Conservation (phyloP, 495 filamentous ascomycete species). For the Penicillium antarcticum region DNA sequence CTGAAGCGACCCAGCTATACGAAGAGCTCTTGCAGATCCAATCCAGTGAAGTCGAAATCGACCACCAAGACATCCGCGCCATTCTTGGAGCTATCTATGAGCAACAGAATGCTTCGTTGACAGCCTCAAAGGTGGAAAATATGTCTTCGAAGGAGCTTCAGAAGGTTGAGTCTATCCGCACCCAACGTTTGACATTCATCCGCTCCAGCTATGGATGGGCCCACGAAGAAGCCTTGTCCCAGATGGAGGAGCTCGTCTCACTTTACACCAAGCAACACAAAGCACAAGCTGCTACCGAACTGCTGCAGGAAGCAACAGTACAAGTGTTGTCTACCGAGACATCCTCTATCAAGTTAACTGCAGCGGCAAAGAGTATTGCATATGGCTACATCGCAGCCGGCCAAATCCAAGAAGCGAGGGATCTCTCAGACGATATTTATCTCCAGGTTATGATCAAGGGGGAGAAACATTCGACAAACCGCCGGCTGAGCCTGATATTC, state of each 20-base stretch:
- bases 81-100: constrained; percentile 22
- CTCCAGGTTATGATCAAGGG: constrained; percentile 3
- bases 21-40: constrained; percentile 15
- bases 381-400: constrained; percentile 17
- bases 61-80: constrained; percentile 18
- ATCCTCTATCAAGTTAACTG: constrained; percentile 9
- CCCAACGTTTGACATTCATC: constrained; percentile 11
- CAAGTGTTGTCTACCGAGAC: constrained; percentile 19
- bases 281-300: not conserved
- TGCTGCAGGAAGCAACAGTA: constrained; percentile 18
- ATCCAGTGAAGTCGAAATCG: constrained; percentile 17
- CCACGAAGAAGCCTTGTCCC: constrained; percentile 18
- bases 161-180: constrained; percentile 10
- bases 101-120: constrained; percentile 12
- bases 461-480: constrained; percentile 6
- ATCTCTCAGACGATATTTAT: constrained; percentile 21
- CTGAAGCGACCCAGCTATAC: constrained; percentile 18
- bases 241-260: constrained; percentile 21
- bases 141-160: constrained; percentile 14
- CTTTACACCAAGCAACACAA: constrained; percentile 16
- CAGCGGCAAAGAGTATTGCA: constrained; percentile 19
- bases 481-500: constrained; percentile 20
- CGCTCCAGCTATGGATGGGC: constrained; percentile 22
- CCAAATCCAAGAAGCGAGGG: constrained; percentile 12
- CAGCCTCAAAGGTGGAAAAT: not conserved